Conservation (phyloP, 169 alveolate genomes). For the Eimeria praecox region DNA sequence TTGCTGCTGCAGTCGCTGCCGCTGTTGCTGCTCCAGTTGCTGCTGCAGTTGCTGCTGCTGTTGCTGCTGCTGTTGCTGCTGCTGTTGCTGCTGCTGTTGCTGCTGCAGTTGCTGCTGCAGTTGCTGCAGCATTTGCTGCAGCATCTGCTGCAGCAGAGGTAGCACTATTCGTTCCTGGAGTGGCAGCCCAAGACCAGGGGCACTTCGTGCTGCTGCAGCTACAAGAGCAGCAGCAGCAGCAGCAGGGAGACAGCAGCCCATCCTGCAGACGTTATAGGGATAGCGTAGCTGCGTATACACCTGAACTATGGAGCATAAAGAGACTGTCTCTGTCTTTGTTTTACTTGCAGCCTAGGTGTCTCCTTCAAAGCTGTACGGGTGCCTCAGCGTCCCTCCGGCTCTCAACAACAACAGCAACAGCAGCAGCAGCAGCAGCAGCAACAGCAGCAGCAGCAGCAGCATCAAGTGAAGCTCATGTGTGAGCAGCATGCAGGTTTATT, state of each 20-base stretch:
- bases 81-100: not conserved
- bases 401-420: no score
- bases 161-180: no score
- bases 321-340: not conserved
- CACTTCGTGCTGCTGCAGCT: no score
- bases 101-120: no score
- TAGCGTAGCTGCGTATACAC: not conserved
- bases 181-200: no score
- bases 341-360: slow-evolving; percentile 11
- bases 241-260: no score
- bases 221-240: no score
- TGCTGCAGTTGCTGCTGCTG: not conserved
- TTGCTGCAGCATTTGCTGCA: no score
- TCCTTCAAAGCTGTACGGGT: slow-evolving; percentile 45
- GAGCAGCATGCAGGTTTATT: slow-evolving; percentile 86
- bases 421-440: slow-evolving; percentile 58
- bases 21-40: not conserved
- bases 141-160: no score
- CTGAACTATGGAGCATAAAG: not conserved
- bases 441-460: slow-evolving; percentile 48
- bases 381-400: slow-evolving; percentile 13
- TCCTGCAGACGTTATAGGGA: not conserved
- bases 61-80: slow-evolving; percentile 23
- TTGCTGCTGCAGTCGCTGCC: not conserved
- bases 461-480: slow-evolving; percentile 80